A percentile compares a stretch with the other conserved stretches of the same genome.
Evolutionary conservation across 140 eudicot genomes (phyloP).

Genomic region (Cichorium intybus): DNA sequence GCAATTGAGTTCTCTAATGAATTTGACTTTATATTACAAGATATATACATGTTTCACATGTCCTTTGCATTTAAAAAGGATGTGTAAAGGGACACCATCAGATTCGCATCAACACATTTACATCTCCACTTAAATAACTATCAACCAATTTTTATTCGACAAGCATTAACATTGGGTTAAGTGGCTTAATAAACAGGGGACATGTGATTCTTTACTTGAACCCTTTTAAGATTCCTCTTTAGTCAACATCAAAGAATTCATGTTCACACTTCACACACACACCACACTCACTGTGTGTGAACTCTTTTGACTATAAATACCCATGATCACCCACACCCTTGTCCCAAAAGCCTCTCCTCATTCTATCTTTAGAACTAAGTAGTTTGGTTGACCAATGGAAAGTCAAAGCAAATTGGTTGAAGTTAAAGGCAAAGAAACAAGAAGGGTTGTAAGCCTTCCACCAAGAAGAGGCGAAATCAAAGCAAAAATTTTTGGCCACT

Average conservation of each 20-base stretch:
- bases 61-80: not conserved
- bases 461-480: slow-evolving; percentile 48
- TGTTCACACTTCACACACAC: not conserved
- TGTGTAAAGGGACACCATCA: not conserved
- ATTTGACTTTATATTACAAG: too few relatives aligned
- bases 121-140: not conserved
- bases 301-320: slow-evolving; percentile 28
- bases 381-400: slow-evolving; percentile 21
- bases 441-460: slow-evolving; percentile 22
- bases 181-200: not conserved
- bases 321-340: not conserved
- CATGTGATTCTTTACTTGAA: not conserved
- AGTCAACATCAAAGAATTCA: not conserved
- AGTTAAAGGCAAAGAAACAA: slow-evolving; percentile 7
- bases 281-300: slow-evolving; percentile 22
- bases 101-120: not conserved
- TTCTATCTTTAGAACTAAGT: not conserved
- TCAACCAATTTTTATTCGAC: not conserved
- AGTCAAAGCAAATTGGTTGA: slow-evolving; percentile 22
- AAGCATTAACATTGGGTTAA: not conserved
- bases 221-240: not conserved
- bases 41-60: not conserved
- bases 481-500: slow-evolving; percentile 19
- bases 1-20: not conserved
- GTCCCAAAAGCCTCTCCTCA: not conserved